phyloP scores from a whole-genome alignment of 228 moss, liverwort and hornwort genomes.

The Sphagnum fallax region DNA sequence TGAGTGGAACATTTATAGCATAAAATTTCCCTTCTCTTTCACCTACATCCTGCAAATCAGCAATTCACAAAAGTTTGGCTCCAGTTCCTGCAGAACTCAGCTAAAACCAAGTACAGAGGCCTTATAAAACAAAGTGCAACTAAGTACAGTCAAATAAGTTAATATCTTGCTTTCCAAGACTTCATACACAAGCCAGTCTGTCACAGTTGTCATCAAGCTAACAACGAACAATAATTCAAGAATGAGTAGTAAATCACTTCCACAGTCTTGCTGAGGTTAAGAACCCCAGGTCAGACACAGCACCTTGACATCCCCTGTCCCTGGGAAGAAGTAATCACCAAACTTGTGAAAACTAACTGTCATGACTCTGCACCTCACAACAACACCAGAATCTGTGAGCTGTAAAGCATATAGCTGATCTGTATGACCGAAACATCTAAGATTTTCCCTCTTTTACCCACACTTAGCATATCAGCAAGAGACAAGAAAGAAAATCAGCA shows the following conservation, averaged over 20 bases:
- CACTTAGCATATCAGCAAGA: too few species aligned
- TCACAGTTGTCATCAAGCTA: too few species aligned
- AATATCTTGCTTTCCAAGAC: too few species aligned
- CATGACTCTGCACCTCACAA: conserved; percentile 67
- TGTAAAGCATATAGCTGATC: background rate
- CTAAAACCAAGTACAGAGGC: too few species aligned
- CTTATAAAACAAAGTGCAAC: too few species aligned
- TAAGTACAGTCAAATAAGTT: too few species aligned
- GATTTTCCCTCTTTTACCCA: background rate
- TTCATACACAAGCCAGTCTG: too few species aligned
- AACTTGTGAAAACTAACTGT: conserved; percentile 97
- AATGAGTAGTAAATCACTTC: too few species aligned
- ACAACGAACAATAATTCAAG: too few species aligned
- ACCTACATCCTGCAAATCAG: conserved; percentile 66
- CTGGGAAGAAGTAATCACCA: conserved; percentile 91
- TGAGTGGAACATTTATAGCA: conserved; percentile 91
- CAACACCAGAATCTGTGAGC: background rate
- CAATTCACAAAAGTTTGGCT: background rate
- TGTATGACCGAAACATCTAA: background rate
- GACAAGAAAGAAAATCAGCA: too few species aligned
- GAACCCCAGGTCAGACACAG: background rate
- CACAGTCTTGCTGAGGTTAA: too few species aligned
- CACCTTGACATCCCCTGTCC: conserved; percentile 95
- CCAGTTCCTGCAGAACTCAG: background rate
- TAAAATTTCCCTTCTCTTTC: conserved; percentile 86